Base-by-base conservation (phyloP, 2,329 filamentous ascomycete genomes). In the Arachnomyces sp. region DNA sequence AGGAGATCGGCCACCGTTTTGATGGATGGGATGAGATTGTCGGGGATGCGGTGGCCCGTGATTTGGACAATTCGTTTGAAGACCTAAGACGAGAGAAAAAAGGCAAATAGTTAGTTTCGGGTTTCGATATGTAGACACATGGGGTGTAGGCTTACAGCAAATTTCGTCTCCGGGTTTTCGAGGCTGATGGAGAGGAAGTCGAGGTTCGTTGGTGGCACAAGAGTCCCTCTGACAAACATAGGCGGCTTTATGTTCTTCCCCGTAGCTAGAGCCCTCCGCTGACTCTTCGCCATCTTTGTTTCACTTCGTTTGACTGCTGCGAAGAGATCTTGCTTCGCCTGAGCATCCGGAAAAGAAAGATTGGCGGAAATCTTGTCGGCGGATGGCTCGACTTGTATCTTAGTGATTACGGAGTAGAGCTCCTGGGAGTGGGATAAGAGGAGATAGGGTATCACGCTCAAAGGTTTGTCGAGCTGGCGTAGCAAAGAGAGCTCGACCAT, bases 1-100 rank as follows among this genome's bases (percentile, higher is more conserved):
- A 85, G 61, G 38, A 86, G 61, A 18, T 72, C 61, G 40, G 69
- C 67, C 29, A 78, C 68, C 7, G 72, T 80, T 38, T 61, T 63
- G 45, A 78, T 69, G 33, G 69, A 66, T 36, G 68, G 65, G 45
- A 93, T 74, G 50, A 75, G 73, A 34, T 77, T 69, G 62, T 95
- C 90, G 12, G 84, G 72, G 49, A 95, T 71, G 44, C 78, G 75
- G 45, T 80, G 77, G 45, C 86, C 86, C n/a, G 83, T 89, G 44
- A 94, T 72, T 60, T 92, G 84, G 60, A 83, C 78, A 45, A 88
- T 68, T 44, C 86, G 82, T 67, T 95, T 94, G 54, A 81, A 68
- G 49, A 92, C 73, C 89, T 95, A 50, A 17, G 25, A 15, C 25
- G 12, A n/a, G 4, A 28, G 12, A 32, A 16, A 11, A 38, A 21